Conservation (phyloP, 2,329 filamentous ascomycete species). For the Zymoseptoria tritici region DNA sequence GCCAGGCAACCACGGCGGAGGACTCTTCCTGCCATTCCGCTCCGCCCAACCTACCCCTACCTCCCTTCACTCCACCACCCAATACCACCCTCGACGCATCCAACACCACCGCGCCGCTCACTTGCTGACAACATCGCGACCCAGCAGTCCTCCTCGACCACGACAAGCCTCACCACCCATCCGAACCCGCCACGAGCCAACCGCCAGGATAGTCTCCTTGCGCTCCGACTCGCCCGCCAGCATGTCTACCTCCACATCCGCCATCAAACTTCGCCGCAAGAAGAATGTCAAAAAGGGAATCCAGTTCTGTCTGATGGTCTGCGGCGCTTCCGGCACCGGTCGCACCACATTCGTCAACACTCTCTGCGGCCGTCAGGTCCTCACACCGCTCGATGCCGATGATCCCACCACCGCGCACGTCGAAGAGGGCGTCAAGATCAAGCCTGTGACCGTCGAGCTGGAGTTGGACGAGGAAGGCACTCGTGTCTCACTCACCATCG, state of each 20-base stretch:
- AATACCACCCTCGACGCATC: background rate
- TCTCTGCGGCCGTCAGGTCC: constrained; percentile 88
- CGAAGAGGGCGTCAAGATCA: constrained; percentile 97
- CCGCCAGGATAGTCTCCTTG: constrained; percentile 19
- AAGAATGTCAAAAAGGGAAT: constrained; percentile 99
- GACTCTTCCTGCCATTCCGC: background rate
- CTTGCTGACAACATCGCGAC: background rate
- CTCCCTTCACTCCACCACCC: background rate
- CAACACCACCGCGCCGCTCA: background rate
- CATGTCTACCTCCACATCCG: constrained; percentile 28
- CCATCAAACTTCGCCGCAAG: constrained; percentile 95
- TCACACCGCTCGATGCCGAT: constrained; percentile 85
- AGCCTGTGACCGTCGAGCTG: constrained; percentile 92
- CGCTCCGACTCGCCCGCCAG: constrained; percentile 14
- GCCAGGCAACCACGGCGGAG: background rate
- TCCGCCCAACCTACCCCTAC: background rate
- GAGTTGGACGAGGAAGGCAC: constrained; percentile 98
- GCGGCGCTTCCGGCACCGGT: constrained; percentile 95
- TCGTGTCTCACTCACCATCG: constrained; percentile 94
- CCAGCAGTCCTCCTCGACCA: background rate
- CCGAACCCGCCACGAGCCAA: constrained; percentile 4
- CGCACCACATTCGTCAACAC: constrained; percentile 99
- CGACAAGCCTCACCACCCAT: background rate
- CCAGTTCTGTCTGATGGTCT: constrained; percentile 99
- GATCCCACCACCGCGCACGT: constrained; percentile 81